Evolutionary conservation across 352 stramenopile species (phyloP), one percentile per base, ranked within the genome.

Genomic region (Aphanomyces invadans): DNA sequence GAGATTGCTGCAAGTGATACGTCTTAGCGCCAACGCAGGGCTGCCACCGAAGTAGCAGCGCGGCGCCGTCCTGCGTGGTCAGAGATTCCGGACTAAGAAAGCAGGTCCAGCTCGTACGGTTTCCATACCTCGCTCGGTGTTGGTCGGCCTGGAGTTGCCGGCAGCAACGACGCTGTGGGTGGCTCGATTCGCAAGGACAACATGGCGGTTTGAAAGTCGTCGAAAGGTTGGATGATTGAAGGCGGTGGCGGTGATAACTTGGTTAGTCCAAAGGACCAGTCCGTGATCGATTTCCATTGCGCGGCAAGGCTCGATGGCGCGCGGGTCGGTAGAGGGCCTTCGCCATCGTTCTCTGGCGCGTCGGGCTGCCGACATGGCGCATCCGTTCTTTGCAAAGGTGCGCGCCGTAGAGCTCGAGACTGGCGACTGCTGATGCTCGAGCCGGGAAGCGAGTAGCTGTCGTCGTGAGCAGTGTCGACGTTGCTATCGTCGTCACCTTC

Each of bases 181-280:
- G 49, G 25, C 36, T 57, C 19, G 25, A 57, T 57, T 4, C 23
- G 15, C 12, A 57, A 26, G 5, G 49, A 57, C 17, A 57, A 15
- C 49, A 57, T 57, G 25, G 49, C 49, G 12, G 49, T 57, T 29
- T 32, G 21, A 32, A 57, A 39, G 29, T 57, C 49, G 1, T 57
- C 49, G 21, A 57, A 33, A 4, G 49, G 12, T n/a, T 9, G 21
- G 12, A 19, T 52, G 4, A 19, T 4, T n/a, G 5, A 19, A 26
- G 12, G 12, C 44, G 9, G 49, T n/a, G 49, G 25, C 1, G 49
- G 29, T 12, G 49, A 26, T 26, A 15, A 15, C 36, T 42, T 42
- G 36, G 25, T 32, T 7, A 32, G 25, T 15, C 25, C 25, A 57
- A 57, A 57, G 21, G 25, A 21, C 49, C 49, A 57, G 36, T 57